These are phyloP conservation scores for Diaporthe aspalathi DNA, from an alignment of 2,329 filamentous ascomycete species.

Conservation along the genomic window DNA sequence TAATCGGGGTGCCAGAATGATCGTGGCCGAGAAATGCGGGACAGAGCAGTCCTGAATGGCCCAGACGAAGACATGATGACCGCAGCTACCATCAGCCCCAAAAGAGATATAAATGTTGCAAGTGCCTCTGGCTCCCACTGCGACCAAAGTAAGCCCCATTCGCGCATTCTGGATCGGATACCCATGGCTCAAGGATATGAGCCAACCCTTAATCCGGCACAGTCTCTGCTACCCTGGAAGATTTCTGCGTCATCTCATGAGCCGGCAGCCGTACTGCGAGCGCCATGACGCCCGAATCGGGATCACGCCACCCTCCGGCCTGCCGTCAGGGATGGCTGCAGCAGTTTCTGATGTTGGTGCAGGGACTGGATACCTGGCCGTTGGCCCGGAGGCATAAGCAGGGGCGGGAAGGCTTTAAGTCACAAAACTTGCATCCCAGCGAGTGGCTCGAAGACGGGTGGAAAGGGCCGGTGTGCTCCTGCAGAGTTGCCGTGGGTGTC, in stretches of 20 bases:
- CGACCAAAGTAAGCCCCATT: background rate
- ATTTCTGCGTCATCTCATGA: slow-evolving; percentile 17
- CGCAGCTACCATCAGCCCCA: slow-evolving; percentile 1
- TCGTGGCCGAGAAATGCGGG: background rate
- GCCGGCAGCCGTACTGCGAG: background rate
- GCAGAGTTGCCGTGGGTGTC: background rate
- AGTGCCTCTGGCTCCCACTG: background rate
- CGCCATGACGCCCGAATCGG: slow-evolving; percentile 14
- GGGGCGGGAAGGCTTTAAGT: background rate
- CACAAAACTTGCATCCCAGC: background rate
- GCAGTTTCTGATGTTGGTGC: slow-evolving; percentile 8
- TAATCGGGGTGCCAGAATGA: background rate
- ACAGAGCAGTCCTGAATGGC: background rate
- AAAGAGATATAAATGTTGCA: background rate
- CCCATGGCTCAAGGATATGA: slow-evolving; percentile 23
- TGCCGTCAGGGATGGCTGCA: background rate
- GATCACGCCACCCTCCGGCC: slow-evolving; percentile 4
- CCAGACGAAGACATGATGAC: slow-evolving; percentile 5
- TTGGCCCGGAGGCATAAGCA: background rate
- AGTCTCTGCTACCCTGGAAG: background rate
- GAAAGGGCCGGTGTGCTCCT: slow-evolving; percentile 11
- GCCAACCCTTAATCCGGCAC: background rate
- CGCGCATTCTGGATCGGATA: background rate
- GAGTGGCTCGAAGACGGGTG: slow-evolving; percentile 4
- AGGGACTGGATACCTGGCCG: background rate